Conservation (phyloP, 192 early-diverging fungal genomes). For the Podila epicladia region DNA sequence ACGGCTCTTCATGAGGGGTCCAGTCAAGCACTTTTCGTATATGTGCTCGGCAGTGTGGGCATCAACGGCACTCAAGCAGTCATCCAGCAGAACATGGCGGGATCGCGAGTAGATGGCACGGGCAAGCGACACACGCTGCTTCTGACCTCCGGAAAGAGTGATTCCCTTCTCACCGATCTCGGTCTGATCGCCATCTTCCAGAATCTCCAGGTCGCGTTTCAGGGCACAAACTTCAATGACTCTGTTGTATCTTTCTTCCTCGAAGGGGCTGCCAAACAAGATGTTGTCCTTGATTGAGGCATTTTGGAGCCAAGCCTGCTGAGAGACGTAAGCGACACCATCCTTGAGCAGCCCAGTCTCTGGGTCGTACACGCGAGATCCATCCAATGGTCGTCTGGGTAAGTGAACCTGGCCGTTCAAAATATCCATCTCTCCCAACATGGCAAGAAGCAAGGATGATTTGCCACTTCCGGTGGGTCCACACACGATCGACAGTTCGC, state of each 20-base stretch:
- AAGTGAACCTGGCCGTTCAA: conserved; percentile 38
- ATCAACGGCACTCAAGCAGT: conserved; percentile 85
- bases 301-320: conserved; percentile 71
- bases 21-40: conserved; percentile 74
- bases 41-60: conserved; percentile 89
- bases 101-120: conserved; percentile 74
- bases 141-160: conserved; percentile 80
- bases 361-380: conserved; percentile 34
- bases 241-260: conserved; percentile 69
- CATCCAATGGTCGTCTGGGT: conserved; percentile 37
- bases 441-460: conserved; percentile 72
- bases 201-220: conserved; percentile 78
- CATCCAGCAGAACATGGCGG: conserved; percentile 73
- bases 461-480: conserved; percentile 88
- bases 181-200: conserved; percentile 83
- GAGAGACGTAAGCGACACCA: conserved; percentile 84
- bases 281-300: conserved; percentile 78
- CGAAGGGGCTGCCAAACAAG: conserved; percentile 79
- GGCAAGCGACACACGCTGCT: conserved; percentile 79
- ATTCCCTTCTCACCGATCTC: conserved; percentile 87
- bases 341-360: conserved; percentile 48
- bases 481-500: conserved; percentile 72
- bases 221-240: conserved; percentile 82
- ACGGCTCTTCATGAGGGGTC: conserved; percentile 73
- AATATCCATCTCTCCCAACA: conserved; percentile 80